Evolutionary conservation across 2,329 filamentous ascomycete genomes (phyloP), one percentile per base, ranked within the genome.

Genomic region (Myriosclerotinia scirpicola): DNA sequence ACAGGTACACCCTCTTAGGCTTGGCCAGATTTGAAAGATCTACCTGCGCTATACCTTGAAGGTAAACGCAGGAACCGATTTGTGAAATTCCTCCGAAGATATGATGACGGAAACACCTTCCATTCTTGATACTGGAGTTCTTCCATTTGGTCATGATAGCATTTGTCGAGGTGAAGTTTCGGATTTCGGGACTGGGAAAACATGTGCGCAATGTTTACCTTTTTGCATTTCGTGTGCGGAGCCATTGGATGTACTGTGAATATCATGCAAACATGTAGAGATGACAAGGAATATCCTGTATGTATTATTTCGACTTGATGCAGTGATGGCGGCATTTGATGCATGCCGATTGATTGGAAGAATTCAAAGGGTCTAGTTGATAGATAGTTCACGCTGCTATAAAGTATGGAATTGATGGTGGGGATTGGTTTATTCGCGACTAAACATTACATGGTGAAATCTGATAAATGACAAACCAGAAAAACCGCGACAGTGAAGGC

Each of bases 1-100:
- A 73, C 72, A 73, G 70, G 71, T 69, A 72, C 72, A 34, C 34
- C 30, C 46, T 60, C 54, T 40, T 26, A 42, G 26, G 34, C 59
- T 53, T 40, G 34, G 56, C 59, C 30, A 40, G 53, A 67, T 69
- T 60, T 55, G 36, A 14, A 20, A 30, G 38, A 58, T 26, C 34
- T 22, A 15, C 26, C 20, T 38, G 42, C 44, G 20, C 22, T n/a
- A 36, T 58, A 26, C 20, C 52, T 56, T 54, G 61, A 36, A 48
- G 7, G 36, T 42, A 26, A 52, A 53, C 17, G 63, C 55, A 53
- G 54, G 54, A 53, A 65, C 54, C 22, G 54, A 60, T 53, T 36
- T 8, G 20, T 30, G 54, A 64, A 58, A 50, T 42, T 9, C 42
- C 42, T 20, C 54, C 62, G 34, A 17, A 30, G 34, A 64, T n/a